Base-by-base conservation (phyloP, 495 filamentous ascomycete genomes). In the Endocarpon pusillum region DNA sequence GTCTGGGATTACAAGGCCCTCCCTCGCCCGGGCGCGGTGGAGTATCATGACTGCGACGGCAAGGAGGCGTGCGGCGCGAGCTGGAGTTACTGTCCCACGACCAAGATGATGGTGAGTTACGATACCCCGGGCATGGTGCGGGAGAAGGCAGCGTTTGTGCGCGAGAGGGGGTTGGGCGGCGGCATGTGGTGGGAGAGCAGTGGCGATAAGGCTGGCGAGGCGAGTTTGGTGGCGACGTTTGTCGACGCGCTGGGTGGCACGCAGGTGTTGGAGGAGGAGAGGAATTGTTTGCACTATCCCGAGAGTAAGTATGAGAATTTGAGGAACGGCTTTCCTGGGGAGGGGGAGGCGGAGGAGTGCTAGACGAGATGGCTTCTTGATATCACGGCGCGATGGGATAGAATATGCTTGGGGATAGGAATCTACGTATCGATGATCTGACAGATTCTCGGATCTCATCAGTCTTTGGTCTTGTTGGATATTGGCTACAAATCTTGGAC, bases 161-260 rank as follows among this genome's bases (percentile, higher is more conserved):
- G 56, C 40, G 34, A 64, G 8, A 64, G 64, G 20, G 61, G 66
- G 20, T 66, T 94, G 4, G 86, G 81, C 17, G 86, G 89, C 10
- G 79, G 70, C 0, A 91, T 94, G 73, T 96, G 82, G 70, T 96
- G 87, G 89, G 87, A 94, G 58, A 75, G 71, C 21, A 83, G 75
- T 47, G 78, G 74, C 33, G 87, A 94, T 48, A 75, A 67, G 48
- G 60, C 56, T 21, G 58, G 56, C 3, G 56, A 59, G 3, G 62
- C 60, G 23, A 78, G 77, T 47, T 47, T 86, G 54, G 69, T 87
- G 27, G 61, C 59, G 16, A 71, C 63, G 6, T 61, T 66, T 41
- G 67, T 73, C 11, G 60, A 67, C 19, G 45, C 44, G 0, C 48
- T 70, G n/a, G 66, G 62, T 31, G 61, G 71, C 3, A 41, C 39